Conservation (phyloP, 345 rosid genomes). For the Moricandia arvensis region DNA sequence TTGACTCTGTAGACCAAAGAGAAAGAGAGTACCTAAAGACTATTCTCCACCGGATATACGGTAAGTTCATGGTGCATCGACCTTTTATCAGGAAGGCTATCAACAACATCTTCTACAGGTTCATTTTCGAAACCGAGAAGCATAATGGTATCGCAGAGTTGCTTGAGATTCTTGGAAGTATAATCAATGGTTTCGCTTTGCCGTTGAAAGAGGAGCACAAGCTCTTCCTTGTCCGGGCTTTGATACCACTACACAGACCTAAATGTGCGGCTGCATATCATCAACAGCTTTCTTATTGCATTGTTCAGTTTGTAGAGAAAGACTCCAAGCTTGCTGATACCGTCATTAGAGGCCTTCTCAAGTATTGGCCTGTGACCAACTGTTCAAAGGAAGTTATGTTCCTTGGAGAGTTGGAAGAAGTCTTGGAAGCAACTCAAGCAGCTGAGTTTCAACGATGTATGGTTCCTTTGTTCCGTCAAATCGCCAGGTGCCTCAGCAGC, state of each 20-base stretch:
- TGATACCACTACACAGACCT: slow-evolving; percentile 84
- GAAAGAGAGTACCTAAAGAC: slow-evolving; percentile 70
- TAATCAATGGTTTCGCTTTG: slow-evolving; percentile 77
- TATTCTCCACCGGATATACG: slow-evolving; percentile 58
- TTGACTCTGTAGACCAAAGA: slow-evolving; percentile 68
- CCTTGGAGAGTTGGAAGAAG: slow-evolving; percentile 83
- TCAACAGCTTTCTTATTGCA: slow-evolving; percentile 78
- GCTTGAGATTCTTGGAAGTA: slow-evolving; percentile 81
- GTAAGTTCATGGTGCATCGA: slow-evolving; percentile 72
- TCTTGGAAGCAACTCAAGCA: slow-evolving; percentile 68
- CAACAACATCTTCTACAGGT: slow-evolving; percentile 66
- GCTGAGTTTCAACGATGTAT: slow-evolving; percentile 79
- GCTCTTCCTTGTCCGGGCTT: slow-evolving; percentile 64
- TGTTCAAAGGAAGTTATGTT: slow-evolving; percentile 84
- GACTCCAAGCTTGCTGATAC: slow-evolving; percentile 79
- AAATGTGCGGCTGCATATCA: slow-evolving; percentile 66
- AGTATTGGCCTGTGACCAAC: slow-evolving; percentile 81
- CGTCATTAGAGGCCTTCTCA: slow-evolving; percentile 67
- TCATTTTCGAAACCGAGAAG: slow-evolving; percentile 68
- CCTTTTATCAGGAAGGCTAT: slow-evolving; percentile 68
- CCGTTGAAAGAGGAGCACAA: slow-evolving; percentile 90
- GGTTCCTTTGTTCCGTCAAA: slow-evolving; percentile 66
- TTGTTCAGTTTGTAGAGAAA: slow-evolving; percentile 82
- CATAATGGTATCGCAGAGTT: slow-evolving; percentile 72
- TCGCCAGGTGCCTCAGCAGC: slow-evolving; percentile 67